Percentiles rank a stretch among this genome's conserved stretches.
Evolutionary conservation across 177 flowering plant genomes (phyloP).

Genomic region (Vitis hybrid): DNA sequence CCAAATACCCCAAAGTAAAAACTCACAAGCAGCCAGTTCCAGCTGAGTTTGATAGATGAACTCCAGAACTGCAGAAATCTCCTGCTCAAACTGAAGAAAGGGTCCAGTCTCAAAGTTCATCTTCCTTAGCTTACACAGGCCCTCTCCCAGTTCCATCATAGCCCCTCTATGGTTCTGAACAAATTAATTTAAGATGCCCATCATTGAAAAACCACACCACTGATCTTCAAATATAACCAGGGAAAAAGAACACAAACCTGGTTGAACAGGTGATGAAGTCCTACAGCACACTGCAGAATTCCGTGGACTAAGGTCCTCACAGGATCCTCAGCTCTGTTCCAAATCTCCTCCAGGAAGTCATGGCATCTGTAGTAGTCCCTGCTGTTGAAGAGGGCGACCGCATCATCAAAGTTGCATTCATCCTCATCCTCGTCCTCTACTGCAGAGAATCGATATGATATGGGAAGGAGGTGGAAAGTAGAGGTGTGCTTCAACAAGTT

Average conservation of each 20-base stretch:
- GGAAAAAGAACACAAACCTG: constrained; percentile 30
- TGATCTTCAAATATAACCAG: not conserved
- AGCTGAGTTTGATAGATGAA: constrained; percentile 83
- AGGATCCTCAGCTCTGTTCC: constrained; percentile 75
- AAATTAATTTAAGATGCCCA: not conserved
- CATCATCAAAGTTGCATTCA: constrained; percentile 48
- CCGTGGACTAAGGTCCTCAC: constrained; percentile 68
- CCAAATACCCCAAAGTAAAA: not conserved
- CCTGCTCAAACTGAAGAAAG: constrained; percentile 64
- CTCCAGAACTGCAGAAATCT: constrained; percentile 64
- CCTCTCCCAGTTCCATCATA: constrained; percentile 96
- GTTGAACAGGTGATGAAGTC: constrained; percentile 83
- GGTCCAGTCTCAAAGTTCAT: constrained; percentile 70
- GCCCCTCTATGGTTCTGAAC: constrained; percentile 85
- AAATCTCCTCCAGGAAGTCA: constrained; percentile 68
- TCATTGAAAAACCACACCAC: not conserved
- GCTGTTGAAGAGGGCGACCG: constrained; percentile 64
- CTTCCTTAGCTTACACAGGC: constrained; percentile 78
- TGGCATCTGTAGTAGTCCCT: constrained; percentile 76
- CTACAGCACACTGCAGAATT: constrained; percentile 85
- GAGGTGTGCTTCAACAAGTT: too few relatives aligned
- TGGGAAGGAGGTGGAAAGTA: not conserved
- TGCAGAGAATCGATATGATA: constrained; percentile 8
- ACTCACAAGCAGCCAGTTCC: constrained; percentile 90
- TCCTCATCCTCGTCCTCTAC: constrained; percentile 19